phyloP scores from a whole-genome alignment of 2,329 filamentous ascomycete species.

The Paraconiothyrium sp. region DNA sequence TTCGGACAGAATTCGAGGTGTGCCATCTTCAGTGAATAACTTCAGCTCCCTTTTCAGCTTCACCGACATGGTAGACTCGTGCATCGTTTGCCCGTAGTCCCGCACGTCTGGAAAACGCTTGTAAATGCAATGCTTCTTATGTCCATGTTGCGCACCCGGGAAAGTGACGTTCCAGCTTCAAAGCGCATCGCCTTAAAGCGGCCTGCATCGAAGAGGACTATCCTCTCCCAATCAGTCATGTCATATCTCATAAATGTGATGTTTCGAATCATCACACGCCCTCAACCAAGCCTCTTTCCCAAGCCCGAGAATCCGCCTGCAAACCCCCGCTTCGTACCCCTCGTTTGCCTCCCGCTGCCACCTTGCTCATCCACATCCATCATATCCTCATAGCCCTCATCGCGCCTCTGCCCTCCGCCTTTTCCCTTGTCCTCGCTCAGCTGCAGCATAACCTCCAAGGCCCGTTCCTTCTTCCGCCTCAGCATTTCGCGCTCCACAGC shows the following conservation, averaged over 20 bases:
- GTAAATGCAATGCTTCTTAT: neutral
- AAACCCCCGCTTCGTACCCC: conserved; percentile 45
- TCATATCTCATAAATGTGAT: neutral
- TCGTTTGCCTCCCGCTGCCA: conserved; percentile 36
- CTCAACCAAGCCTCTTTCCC: conserved; percentile 39
- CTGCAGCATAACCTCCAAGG: conserved; percentile 45
- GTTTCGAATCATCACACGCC: neutral
- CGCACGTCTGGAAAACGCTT: neutral
- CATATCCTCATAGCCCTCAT: conserved; percentile 41
- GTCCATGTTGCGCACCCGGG: neutral
- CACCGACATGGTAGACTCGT: neutral
- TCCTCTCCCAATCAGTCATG: neutral
- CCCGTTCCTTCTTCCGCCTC: conserved; percentile 53
- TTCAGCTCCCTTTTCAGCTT: neutral
- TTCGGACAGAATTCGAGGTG: too few relatives aligned
- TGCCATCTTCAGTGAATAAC: too few relatives aligned
- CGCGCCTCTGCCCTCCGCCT: conserved; percentile 28
- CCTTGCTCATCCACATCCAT: conserved; percentile 52
- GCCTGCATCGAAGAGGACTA: neutral
- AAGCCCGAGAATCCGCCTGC: conserved; percentile 31
- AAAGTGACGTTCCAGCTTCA: neutral
- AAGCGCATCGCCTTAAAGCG: neutral
- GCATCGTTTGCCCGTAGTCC: neutral
- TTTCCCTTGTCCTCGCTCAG: conserved; percentile 39
- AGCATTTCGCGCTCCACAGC: conserved; percentile 54